Evolutionary conservation across 2,329 filamentous ascomycete genomes (phyloP), one percentile per base, ranked within the genome.

Genomic region (Stagonosporopsis chrysanthemi): DNA sequence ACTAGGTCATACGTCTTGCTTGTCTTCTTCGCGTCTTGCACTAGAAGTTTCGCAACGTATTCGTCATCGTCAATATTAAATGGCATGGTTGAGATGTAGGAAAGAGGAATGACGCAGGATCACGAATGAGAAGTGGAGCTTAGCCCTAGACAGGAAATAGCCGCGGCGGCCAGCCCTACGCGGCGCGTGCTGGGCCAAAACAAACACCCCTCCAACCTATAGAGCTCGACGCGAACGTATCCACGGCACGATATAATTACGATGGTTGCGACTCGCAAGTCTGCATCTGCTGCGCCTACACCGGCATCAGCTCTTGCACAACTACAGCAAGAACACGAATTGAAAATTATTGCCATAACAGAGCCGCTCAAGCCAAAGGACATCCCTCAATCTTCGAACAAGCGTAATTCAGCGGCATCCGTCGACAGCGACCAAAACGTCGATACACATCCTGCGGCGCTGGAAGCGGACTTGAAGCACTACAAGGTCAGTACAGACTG

Each of bases 381-480:
- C 2, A 52, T 72, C 15, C 68, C 79, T 28, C 75, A 79, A 35
- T 65, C 68, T 24, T 66, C 71, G 42, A 73, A 76, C 61, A 79
- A 78, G 66, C 77, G 76, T 52, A 73, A 66, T 48, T 80, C 77
- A 26, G 84, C 89, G 61, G 87, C 83, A 29, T 96, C 91, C 4
- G 90, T 95, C 76, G 86, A 87, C 43, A 59, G 83, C 84, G 23
- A 83, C 87, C 60, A 87, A 89, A 64, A 86, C 84, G 59, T 86
- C 87, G 17, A 91, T 88, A 9, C 92, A 26, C 69, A 75, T 49
- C 73, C 93, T 0, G 85, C 89, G 15, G 89, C 89, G 17, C 82
- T 98, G 7, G 88, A 91, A 63, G 91, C 90, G 26, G 94, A 98
- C 76, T 83, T 98, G 26, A 82, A 84, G 28, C 93, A 98, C 77